Evolutionary conservation across 441 rosid genomes (phyloP).

Genomic region (Pelargonium cotyledonis): DNA sequence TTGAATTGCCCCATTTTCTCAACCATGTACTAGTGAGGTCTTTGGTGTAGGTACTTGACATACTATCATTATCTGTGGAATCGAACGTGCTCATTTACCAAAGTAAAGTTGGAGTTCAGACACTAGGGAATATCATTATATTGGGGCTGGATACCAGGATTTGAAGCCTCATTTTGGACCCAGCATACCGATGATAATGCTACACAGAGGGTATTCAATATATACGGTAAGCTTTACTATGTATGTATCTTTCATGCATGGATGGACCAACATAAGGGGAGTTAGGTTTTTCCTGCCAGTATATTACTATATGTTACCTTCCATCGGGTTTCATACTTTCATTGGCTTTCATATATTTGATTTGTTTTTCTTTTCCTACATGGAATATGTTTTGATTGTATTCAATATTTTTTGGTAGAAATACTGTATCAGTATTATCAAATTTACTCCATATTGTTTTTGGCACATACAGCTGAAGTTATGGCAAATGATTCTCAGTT

Average conservation of each 20-base stretch:
- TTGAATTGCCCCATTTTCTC: no score
- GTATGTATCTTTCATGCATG: not conserved
- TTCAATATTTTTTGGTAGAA: not conserved
- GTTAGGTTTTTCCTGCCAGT: not conserved
- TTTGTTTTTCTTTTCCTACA: not conserved
- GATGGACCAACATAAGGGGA: not conserved
- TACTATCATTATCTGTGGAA: no score
- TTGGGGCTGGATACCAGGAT: not conserved
- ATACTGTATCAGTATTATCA: not conserved
- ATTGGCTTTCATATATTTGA: not conserved
- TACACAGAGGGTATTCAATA: constrained; percentile 1
- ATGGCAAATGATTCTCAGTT: constrained; percentile 39
- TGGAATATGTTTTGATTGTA: not conserved
- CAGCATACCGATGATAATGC: not conserved
- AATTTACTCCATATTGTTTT: not conserved
- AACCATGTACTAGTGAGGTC: no score
- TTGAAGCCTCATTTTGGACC: not conserved
- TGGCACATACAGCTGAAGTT: constrained; percentile 7
- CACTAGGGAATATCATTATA: not conserved
- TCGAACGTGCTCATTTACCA: no score
- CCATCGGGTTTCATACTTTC: not conserved
- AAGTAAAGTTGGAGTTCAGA: not conserved
- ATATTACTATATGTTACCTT: no score
- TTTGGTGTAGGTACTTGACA: no score
- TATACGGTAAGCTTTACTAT: not conserved